These are phyloP conservation scores for Manihot esculenta DNA, from an alignment of 441 rosid species.

Conservation along the genomic window DNA sequence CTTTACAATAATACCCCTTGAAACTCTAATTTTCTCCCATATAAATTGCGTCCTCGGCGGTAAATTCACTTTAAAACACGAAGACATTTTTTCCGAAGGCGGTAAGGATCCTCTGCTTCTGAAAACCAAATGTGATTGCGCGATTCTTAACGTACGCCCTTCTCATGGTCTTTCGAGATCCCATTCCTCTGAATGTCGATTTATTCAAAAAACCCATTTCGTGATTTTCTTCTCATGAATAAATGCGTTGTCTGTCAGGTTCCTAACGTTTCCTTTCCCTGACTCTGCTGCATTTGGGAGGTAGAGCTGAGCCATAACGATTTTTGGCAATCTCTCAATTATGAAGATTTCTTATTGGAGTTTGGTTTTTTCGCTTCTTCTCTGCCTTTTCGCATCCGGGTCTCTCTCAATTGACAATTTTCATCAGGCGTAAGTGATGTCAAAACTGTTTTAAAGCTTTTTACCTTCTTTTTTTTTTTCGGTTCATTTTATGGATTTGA, in stretches of 20 bases:
- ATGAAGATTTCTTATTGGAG: conserved; percentile 49
- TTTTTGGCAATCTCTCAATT: conserved; percentile 20
- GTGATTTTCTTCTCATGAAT: conserved; percentile 18
- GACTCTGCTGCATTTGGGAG: conserved; percentile 28
- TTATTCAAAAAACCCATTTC: conserved; percentile 12
- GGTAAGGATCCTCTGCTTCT: conserved; percentile 35
- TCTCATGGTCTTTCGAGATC: conserved; percentile 44
- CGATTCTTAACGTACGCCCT: conserved; percentile 60
- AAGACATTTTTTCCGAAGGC: background rate
- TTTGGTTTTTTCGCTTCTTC: conserved; percentile 34
- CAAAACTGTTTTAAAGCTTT: conserved; percentile 1
- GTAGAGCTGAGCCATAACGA: conserved; percentile 11
- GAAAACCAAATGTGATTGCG: conserved; percentile 27
- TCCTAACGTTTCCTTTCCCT: conserved; percentile 6
- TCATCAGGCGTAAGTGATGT: conserved; percentile 76
- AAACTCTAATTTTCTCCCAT: background rate
- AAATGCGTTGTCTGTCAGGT: conserved; percentile 20
- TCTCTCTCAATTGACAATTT: conserved; percentile 58
- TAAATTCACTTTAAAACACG: background rate
- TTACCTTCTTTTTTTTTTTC: background rate
- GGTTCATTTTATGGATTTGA: conserved; percentile 2
- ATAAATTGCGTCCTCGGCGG: background rate
- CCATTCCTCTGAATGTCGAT: conserved; percentile 23
- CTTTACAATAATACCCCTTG: background rate
- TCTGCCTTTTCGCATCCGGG: conserved; percentile 48